Conservation (phyloP, 371 early-diverging fungal species). For the Mucor indicus region DNA sequence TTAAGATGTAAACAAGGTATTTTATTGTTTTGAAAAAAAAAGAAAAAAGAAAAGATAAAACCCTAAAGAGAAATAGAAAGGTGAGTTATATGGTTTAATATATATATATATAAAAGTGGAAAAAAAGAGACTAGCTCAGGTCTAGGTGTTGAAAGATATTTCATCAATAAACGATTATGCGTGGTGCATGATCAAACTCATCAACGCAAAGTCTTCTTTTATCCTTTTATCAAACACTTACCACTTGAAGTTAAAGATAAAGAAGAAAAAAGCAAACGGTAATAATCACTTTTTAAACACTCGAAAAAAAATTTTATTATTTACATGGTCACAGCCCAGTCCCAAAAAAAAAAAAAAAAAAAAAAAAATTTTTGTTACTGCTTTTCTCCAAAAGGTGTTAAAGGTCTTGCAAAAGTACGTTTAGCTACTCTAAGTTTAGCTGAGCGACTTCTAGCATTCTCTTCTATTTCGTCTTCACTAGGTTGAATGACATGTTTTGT, state of each 20-base stretch:
- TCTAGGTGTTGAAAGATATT: conserved; percentile 18
- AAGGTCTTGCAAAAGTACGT: conserved; percentile 29
- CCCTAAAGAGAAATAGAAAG: too few species aligned
- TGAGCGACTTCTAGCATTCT: conserved; percentile 59
- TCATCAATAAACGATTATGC: conserved; percentile 35
- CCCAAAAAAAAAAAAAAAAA: too few species aligned
- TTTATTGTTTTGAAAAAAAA: not conserved
- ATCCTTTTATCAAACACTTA: not conserved
- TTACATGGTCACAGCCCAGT: not conserved
- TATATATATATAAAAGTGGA: not conserved
- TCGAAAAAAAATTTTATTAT: not conserved
- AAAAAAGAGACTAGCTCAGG: conserved; percentile 11
- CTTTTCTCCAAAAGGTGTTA: conserved; percentile 30
- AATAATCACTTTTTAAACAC: not conserved
- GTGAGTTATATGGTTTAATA: too few species aligned
- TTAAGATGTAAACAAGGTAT: too few species aligned
- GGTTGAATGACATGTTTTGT: conserved; percentile 48
- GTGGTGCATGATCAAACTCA: conserved; percentile 41
- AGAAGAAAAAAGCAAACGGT: not conserved
- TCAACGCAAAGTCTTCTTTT: conserved; percentile 10
- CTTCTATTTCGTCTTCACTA: conserved; percentile 45
- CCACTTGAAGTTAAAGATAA: not conserved
- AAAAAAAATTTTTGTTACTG: conserved; percentile 1
- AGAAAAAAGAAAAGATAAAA: not conserved
- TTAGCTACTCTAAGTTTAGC: conserved; percentile 59